Evolutionary conservation across 345 rosid genomes (phyloP).

Genomic region (Adansonia digitata): DNA sequence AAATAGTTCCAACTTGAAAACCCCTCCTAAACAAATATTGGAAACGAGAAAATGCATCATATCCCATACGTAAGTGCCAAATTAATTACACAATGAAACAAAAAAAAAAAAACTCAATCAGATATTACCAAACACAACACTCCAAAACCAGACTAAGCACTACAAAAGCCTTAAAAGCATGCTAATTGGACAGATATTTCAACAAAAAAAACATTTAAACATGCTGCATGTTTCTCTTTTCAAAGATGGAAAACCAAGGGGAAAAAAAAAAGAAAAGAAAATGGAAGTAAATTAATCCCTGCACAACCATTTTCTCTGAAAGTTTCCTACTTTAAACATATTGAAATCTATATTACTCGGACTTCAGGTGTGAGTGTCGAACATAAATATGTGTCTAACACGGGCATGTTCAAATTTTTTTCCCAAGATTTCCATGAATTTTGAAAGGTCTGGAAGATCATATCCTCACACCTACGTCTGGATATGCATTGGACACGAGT

Average conservation of each 20-base stretch:
- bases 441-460: no score
- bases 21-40: slow-evolving; percentile 62
- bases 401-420: no score
- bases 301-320: neutral
- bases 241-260: neutral
- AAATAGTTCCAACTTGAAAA: slow-evolving; percentile 96
- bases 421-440: no score
- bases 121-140: no score
- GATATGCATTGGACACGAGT: no score
- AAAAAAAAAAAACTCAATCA: neutral
- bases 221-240: neutral
- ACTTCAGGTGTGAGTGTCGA: no score
- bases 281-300: neutral
- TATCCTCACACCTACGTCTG: no score
- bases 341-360: no score
- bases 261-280: neutral
- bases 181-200: neutral
- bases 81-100: neutral
- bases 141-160: neutral
- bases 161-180: neutral
- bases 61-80: neutral
- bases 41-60: slow-evolving; percentile 15
- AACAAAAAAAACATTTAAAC: neutral
- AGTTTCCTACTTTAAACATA: neutral
- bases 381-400: no score